Conservation (phyloP, 2,329 filamentous ascomycete species). For the Curvularia lunata region DNA sequence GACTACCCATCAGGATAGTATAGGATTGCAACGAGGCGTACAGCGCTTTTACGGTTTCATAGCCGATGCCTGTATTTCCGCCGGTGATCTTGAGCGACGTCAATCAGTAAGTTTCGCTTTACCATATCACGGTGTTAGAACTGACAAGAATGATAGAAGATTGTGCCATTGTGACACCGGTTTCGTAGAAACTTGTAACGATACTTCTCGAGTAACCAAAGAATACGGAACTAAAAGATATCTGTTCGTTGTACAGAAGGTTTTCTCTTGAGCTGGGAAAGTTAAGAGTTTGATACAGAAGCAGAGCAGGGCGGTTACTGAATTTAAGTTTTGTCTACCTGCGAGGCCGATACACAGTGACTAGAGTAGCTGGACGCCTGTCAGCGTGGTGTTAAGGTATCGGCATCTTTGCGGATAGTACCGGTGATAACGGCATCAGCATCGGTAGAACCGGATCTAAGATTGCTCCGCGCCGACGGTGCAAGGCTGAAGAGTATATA, state of each 20-base stretch:
- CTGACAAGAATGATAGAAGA: slow-evolving; percentile 53
- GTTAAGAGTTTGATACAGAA: background rate
- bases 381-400: background rate
- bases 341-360: background rate
- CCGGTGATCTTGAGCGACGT: slow-evolving; percentile 58
- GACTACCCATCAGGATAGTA: slow-evolving; percentile 66
- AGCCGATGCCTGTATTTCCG: slow-evolving; percentile 67
- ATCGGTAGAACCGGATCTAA: background rate
- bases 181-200: background rate
- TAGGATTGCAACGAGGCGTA: slow-evolving; percentile 51
- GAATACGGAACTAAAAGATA: background rate
- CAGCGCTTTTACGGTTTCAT: slow-evolving; percentile 63
- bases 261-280: background rate
- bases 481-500: no score
- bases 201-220: background rate
- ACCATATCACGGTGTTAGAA: background rate
- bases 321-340: background rate
- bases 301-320: background rate
- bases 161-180: slow-evolving; percentile 21
- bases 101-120: background rate
- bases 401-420: background rate
- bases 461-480: background rate
- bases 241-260: background rate
- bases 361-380: background rate
- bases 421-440: background rate